Percentiles rank a stretch among this genome's conserved stretches.
Conservation (phyloP, 805 yeast species). For the Candida loeiensis region DNA sequence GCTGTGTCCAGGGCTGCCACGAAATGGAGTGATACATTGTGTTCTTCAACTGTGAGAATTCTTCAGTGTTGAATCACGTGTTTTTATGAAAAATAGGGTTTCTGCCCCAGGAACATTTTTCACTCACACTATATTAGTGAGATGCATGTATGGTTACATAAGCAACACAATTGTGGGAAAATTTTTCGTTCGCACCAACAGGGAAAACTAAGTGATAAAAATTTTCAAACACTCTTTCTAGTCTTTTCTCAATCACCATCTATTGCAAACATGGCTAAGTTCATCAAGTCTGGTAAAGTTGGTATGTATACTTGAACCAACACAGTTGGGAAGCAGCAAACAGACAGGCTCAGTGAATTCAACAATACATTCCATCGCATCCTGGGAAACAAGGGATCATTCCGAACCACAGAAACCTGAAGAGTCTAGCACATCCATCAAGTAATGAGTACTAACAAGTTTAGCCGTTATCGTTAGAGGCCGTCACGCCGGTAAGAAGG, state of each 20-base stretch:
- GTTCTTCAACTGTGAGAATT: too few species aligned
- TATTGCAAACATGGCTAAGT: slow-evolving; percentile 79
- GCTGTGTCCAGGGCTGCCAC: too few species aligned
- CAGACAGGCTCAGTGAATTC: neutral
- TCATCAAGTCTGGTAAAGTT: slow-evolving; percentile 99
- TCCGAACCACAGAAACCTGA: slow-evolving; percentile 1
- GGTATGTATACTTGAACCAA: slow-evolving; percentile 58
- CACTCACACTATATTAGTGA: neutral
- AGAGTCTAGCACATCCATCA: too few species aligned
- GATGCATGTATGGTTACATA: slow-evolving; percentile 2
- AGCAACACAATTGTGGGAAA: slow-evolving; percentile 2
- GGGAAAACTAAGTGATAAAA: slow-evolving; percentile 13
- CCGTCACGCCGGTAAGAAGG: slow-evolving; percentile 99
- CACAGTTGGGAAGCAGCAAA: neutral
- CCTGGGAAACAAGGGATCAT: neutral
- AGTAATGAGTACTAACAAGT: slow-evolving; percentile 14
- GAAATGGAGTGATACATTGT: too few species aligned
- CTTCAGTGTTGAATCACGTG: slow-evolving; percentile 2
- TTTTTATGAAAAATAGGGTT: slow-evolving; percentile 1
- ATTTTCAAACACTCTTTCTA: slow-evolving; percentile 19
- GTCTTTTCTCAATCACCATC: slow-evolving; percentile 25
- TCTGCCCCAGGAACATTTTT: neutral
- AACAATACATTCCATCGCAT: neutral
- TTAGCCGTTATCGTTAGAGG: slow-evolving; percentile 98
- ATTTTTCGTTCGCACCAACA: slow-evolving; percentile 8